phyloP scores from a whole-genome alignment of 306 rosid species.

The Datisca glomerata region DNA sequence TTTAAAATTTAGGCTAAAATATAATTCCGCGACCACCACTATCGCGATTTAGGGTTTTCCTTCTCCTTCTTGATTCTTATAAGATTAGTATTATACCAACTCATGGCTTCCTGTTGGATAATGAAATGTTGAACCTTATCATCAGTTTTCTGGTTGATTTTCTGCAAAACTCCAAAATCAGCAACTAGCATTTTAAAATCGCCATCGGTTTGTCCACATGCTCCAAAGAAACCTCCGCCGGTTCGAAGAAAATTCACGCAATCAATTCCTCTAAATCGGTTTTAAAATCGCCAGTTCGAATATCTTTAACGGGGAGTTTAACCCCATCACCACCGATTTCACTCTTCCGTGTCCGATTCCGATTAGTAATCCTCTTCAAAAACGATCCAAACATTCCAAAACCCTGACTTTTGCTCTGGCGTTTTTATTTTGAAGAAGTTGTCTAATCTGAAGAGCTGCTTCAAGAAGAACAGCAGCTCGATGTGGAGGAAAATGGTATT shows the following conservation, averaged over 20 bases:
- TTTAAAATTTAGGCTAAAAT: too few species aligned
- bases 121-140: too few species aligned
- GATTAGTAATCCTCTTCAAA: slow-evolving; percentile 33
- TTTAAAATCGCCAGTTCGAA: too few species aligned
- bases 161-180: slow-evolving; percentile 44
- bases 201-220: slow-evolving; percentile 39
- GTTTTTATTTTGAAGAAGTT: slow-evolving; percentile 22
- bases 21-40: too few species aligned
- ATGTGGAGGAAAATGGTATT: slow-evolving; percentile 57
- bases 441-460: slow-evolving; percentile 63
- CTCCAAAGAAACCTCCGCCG: slow-evolving; percentile 44
- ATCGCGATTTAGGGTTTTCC: too few species aligned
- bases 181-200: slow-evolving; percentile 12
- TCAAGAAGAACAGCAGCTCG: slow-evolving; percentile 64
- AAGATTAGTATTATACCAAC: too few species aligned
- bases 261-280: slow-evolving; percentile 7
- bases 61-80: too few species aligned
- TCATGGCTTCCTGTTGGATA: too few species aligned
- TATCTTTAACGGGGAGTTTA: slow-evolving; percentile 10
- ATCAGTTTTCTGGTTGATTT: too few species aligned
- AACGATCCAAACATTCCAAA: slow-evolving; percentile 57
- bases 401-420: slow-evolving; percentile 20
- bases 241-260: slow-evolving; percentile 11
- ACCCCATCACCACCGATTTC: slow-evolving; percentile 13
- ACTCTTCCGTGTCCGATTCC: slow-evolving; percentile 18